phyloP scores from a whole-genome alignment of 768 basidiomycete species.

The Rhizopogon rudus region DNA sequence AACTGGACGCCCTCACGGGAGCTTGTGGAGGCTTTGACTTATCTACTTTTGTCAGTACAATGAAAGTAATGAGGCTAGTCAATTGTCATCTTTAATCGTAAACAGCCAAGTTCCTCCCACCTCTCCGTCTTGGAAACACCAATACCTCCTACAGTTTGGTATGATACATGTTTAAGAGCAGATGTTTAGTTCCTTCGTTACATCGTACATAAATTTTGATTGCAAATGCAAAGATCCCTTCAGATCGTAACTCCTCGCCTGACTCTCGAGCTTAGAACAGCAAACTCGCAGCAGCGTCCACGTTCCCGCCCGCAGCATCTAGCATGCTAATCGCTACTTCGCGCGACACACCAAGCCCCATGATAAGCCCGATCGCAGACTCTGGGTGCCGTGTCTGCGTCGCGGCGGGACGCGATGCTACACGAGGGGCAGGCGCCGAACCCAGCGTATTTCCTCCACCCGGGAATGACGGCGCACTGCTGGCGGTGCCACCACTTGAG shows the following conservation, averaged over 20 bases:
- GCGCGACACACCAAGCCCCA: conserved; percentile 73
- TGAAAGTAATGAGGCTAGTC: too few species aligned
- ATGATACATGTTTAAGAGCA: too few species aligned
- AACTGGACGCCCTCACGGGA: too few species aligned
- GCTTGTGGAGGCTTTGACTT: too few species aligned
- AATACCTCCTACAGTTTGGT: too few species aligned
- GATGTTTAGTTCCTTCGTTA: too few species aligned
- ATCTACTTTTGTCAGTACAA: too few species aligned
- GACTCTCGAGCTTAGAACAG: conserved; percentile 47
- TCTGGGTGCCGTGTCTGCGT: conserved; percentile 45
- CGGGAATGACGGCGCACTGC: conserved; percentile 25
- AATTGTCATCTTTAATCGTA: too few species aligned
- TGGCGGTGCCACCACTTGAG: conserved; percentile 13
- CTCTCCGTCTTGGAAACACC: too few species aligned
- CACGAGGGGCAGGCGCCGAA: conserved; percentile 30
- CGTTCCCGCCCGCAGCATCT: conserved; percentile 77
- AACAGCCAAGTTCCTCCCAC: too few species aligned
- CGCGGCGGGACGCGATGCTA: conserved; percentile 14
- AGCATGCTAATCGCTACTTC: conserved; percentile 75
- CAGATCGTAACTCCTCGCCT: too few species aligned
- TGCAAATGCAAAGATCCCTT: neutral
- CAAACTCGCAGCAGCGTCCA: conserved; percentile 85
- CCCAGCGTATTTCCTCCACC: conserved; percentile 66
- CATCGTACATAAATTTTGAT: neutral
- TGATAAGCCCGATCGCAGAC: conserved; percentile 52